Conservation (phyloP, 176 grass and related monocot genomes). For the Ampelocalamus luodianensis region DNA sequence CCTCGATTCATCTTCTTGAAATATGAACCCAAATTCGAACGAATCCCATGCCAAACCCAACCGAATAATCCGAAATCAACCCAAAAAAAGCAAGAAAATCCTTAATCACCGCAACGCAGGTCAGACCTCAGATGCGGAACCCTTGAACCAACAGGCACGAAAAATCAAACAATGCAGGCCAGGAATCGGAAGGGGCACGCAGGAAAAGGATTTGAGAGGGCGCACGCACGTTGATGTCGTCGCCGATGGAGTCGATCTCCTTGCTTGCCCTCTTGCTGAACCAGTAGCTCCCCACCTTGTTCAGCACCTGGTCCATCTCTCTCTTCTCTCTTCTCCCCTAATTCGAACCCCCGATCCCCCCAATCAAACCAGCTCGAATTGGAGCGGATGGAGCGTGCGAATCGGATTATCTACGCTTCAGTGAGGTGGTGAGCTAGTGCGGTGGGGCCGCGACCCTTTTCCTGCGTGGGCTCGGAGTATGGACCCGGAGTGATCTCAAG, state of each 20-base stretch:
- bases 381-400: no score
- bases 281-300: slow-evolving; percentile 97
- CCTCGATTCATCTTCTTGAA: neutral
- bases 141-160: neutral
- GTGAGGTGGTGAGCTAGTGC: neutral
- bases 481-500: neutral
- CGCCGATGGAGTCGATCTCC: slow-evolving; percentile 89
- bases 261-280: slow-evolving; percentile 87
- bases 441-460: no score
- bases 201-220: neutral
- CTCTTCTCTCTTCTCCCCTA: neutral
- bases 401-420: neutral
- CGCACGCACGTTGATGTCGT: slow-evolving; percentile 70
- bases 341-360: no score
- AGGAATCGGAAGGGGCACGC: neutral
- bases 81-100: neutral
- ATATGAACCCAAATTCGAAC: neutral
- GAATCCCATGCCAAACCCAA: no score
- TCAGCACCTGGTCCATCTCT: slow-evolving; percentile 88
- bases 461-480: slow-evolving; percentile 26
- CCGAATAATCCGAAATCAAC: no score
- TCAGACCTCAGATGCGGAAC: neutral
- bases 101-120: neutral
- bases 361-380: no score
- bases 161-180: slow-evolving; percentile 6